Percentiles rank a stretch among this genome's conserved stretches.
Conservation (phyloP, 2,329 filamentous ascomycete species). For the Acrocalymma vagum region DNA sequence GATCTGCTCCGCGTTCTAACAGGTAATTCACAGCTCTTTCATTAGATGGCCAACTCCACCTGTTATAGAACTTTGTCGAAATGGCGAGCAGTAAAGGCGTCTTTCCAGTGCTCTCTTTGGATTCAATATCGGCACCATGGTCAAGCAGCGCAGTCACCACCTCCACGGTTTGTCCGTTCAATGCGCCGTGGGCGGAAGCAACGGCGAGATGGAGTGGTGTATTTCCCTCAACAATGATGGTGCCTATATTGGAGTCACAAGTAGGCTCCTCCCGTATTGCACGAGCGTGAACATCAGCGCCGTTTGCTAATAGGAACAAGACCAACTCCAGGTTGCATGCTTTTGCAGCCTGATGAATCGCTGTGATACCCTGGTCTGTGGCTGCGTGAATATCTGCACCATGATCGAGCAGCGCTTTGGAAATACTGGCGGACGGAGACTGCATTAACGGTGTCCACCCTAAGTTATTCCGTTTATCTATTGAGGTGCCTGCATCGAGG, state of each 20-base stretch:
- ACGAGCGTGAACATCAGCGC: conserved; percentile 11
- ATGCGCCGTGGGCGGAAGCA: conserved; percentile 2
- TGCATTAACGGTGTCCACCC: conserved; percentile 11
- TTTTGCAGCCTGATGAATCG: conserved; percentile 7
- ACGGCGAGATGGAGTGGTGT: conserved; percentile 9
- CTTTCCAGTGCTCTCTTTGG: conserved; percentile 7
- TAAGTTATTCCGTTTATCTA: conserved; percentile 5
- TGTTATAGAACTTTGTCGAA: conserved; percentile 1
- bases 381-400: conserved; percentile 9
- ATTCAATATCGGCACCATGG: conserved; percentile 11
- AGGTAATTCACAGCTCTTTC: conserved; percentile 4
- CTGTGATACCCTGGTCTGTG: conserved; percentile 6
- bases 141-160: conserved; percentile 4
- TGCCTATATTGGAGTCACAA: not conserved
- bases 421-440: conserved; percentile 4
- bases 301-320: conserved; percentile 5
- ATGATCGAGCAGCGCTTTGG: conserved; percentile 8
- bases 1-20: conserved; percentile 7
- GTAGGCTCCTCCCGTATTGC: conserved; percentile 1
- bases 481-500: conserved; percentile 3
- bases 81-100: conserved; percentile 10
- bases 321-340: conserved; percentile 3
- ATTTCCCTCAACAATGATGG: conserved; percentile 3
- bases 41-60: not conserved
- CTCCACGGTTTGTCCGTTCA: conserved; percentile 1